Conservation (phyloP, 331 rosid species). For the Quercus phellos region DNA sequence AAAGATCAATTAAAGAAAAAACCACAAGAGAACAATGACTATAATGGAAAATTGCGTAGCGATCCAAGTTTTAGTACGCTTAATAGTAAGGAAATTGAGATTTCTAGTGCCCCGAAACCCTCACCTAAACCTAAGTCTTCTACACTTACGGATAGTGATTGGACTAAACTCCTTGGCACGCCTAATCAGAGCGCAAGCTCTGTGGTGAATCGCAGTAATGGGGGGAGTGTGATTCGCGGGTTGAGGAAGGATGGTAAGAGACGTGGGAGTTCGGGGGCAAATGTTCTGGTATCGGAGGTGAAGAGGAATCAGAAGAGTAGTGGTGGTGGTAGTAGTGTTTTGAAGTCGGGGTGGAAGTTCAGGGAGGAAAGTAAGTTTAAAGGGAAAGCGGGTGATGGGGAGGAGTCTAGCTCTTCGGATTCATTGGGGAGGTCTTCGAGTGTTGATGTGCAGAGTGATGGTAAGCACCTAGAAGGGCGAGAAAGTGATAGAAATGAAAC, state of each 20-base stretch:
- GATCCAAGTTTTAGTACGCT: conserved; percentile 40
- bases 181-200: conserved; percentile 44
- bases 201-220: conserved; percentile 34
- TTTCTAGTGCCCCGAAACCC: conserved; percentile 35
- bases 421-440: conserved; percentile 32
- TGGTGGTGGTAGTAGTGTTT: conserved; percentile 8
- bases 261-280: conserved; percentile 35
- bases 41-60: conserved; percentile 50
- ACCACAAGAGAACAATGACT: conserved; percentile 37
- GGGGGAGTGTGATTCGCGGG: conserved; percentile 35
- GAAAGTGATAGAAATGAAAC: conserved; percentile 25
- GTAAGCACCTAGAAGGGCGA: conserved; percentile 24
- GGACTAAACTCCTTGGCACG: conserved; percentile 82
- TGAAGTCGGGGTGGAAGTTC: conserved; percentile 27
- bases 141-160: conserved; percentile 63
- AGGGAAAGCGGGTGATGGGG: conserved; percentile 55
- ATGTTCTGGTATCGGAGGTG: conserved; percentile 31
- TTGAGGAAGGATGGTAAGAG: conserved; percentile 53
- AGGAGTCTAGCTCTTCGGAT: conserved; percentile 46
- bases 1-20: conserved; percentile 85
- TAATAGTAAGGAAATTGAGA: conserved; percentile 28
- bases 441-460: conserved; percentile 43
- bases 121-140: conserved; percentile 40
- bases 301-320: conserved; percentile 42
- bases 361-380: conserved; percentile 42